Base-by-base conservation (phyloP, 495 filamentous ascomycete genomes). In the Penicillium tannophilum region DNA sequence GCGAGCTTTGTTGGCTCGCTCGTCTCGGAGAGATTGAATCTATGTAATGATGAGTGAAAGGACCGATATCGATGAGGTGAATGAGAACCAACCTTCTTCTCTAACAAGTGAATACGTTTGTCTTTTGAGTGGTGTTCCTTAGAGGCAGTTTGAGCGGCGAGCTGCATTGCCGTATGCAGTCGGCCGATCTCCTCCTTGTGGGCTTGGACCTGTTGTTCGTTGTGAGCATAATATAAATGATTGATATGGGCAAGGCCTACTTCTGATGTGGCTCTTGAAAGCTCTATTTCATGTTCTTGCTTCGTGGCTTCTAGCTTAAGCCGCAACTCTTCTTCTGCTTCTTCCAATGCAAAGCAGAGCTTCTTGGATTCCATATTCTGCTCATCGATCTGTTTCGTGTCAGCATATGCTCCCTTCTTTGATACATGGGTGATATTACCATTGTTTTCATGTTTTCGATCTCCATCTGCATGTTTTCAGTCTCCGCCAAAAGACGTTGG, bases 1-100 rank as follows among this genome's bases (percentile, higher is more conserved):
- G 12, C 72, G 72, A n/a, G 77, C 73, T 57, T 77, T 78, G 19
- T 73, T 67, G 26, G 76, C 67, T 50, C 74, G 64, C 50, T 79
- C 74, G 39, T 75, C 66, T 14, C 72, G 72, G 33, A 79, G 58
- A 11, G 71, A 66, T 60, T 78, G 73, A 31, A 78, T 60, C 77
- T 80, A 39, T 12, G 17, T 33, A n/a, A 4, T 8, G n/a, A 16
- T 41, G 39, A 41, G 39, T 41, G 3, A 36, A 26, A 30, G 28
- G 12, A 54, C n/a, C 19, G 2, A n/a, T 43, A 17, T 36, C 1
- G 2, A 24, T 28, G 3, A 54, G 17, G 17, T 23, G 6, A 24
- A 20, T 43, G 17, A 17, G 12, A 16, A 46, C 54, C 39, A 67
- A 78, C 78, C 68, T 80, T 78, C 57, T 62, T 74, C 55, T 81